phyloP scores from a whole-genome alignment of 2,329 filamentous ascomycete species.

The Onygena corvina region DNA sequence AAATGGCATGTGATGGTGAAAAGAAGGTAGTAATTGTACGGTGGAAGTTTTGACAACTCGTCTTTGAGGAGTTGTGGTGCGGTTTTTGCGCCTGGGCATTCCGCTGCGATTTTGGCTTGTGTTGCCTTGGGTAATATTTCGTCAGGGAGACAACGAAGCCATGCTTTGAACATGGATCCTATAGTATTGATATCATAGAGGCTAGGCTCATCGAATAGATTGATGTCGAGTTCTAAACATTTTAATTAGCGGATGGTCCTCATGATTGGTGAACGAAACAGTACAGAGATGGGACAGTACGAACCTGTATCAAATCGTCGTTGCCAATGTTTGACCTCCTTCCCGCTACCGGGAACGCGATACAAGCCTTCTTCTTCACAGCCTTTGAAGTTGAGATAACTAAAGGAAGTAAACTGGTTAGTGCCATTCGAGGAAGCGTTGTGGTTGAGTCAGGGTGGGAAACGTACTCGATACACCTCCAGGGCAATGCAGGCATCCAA shows the following conservation, averaged over 20 bases:
- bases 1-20: slow-evolving; percentile 96
- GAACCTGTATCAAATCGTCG: slow-evolving; percentile 74
- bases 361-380: slow-evolving; percentile 91
- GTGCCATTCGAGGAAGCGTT: background rate
- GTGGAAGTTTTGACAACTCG: slow-evolving; percentile 83
- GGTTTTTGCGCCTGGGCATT: slow-evolving; percentile 65
- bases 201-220: slow-evolving; percentile 75
- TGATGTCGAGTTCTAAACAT: slow-evolving; percentile 63
- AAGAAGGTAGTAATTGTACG: slow-evolving; percentile 93
- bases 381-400: slow-evolving; percentile 85
- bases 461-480: slow-evolving; percentile 76
- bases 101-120: slow-evolving; percentile 66
- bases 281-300: slow-evolving; percentile 14
- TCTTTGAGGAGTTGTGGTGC: slow-evolving; percentile 81
- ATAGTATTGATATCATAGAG: slow-evolving; percentile 95
- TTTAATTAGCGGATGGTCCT: background rate
- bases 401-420: slow-evolving; percentile 19
- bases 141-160: slow-evolving; percentile 87
- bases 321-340: slow-evolving; percentile 88
- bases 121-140: slow-evolving; percentile 79
- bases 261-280: slow-evolving; percentile 8
- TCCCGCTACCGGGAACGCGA: slow-evolving; percentile 77
- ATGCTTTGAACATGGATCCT: slow-evolving; percentile 89
- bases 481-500: slow-evolving; percentile 95
- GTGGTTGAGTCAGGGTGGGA: background rate